A percentile compares a stretch with the other conserved stretches of the same genome.
Conservation (phyloP, 2,329 filamentous ascomycete species). For the Bretziella fagacearum region DNA sequence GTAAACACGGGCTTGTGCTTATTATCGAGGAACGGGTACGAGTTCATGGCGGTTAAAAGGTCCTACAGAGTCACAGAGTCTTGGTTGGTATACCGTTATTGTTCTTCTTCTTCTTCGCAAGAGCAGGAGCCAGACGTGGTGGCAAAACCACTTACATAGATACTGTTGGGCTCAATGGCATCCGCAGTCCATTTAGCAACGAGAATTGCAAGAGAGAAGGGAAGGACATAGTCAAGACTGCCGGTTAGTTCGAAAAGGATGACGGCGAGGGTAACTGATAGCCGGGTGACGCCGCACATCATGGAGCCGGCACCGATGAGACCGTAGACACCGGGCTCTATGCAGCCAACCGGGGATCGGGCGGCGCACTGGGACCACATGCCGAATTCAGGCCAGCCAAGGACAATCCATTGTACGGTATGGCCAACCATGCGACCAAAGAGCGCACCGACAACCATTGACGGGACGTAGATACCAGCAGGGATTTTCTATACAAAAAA, state of each 20-base stretch:
- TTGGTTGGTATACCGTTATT: conserved; percentile 8
- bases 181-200: conserved; percentile 98
- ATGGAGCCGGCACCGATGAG: conserved; percentile 88
- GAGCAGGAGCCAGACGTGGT: not conserved
- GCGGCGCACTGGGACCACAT: conserved; percentile 62
- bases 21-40: conserved; percentile 93
- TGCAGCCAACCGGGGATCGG: conserved; percentile 59
- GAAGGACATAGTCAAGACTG: conserved; percentile 84
- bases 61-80: conserved; percentile 36
- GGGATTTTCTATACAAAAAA: conserved; percentile 58
- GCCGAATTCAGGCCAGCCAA: conserved; percentile 52
- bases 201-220: conserved; percentile 80
- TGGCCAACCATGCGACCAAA: conserved; percentile 82
- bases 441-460: conserved; percentile 93
- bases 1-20: conserved; percentile 88
- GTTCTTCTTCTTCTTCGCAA: not conserved
- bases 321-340: conserved; percentile 93
- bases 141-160: conserved; percentile 46
- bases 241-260: conserved; percentile 94
- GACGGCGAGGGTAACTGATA: conserved; percentile 85
- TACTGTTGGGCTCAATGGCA: conserved; percentile 81
- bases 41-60: conserved; percentile 88
- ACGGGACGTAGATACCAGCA: conserved; percentile 92
- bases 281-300: conserved; percentile 90
- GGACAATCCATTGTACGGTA: conserved; percentile 61